phyloP scores from a whole-genome alignment of 208 protist species.

The Blastocrithidia nonstop region DNA sequence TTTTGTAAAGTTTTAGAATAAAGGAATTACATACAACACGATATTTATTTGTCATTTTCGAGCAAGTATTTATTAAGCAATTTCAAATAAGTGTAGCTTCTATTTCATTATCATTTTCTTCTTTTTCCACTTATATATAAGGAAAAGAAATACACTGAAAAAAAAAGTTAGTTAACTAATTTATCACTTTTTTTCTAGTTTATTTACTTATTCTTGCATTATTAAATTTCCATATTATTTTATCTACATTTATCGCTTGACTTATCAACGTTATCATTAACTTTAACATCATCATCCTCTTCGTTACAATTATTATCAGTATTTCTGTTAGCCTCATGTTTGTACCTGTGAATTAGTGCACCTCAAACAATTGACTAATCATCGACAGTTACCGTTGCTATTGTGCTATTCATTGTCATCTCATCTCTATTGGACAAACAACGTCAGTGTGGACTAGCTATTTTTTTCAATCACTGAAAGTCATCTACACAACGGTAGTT shows the following conservation, averaged over 20 bases:
- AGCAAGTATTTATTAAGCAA: constrained; percentile 2
- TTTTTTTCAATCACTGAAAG: constrained; percentile 80
- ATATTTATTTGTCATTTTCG: no score
- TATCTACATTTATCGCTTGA: neutral
- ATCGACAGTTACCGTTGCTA: no score
- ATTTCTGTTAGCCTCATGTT: neutral
- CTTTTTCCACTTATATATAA: neutral
- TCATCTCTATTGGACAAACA: no score
- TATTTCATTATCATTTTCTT: neutral
- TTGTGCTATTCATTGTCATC: no score
- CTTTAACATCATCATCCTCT: neutral
- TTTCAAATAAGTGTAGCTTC: neutral
- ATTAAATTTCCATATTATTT: neutral
- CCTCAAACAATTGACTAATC: no score
- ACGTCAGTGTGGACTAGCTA: constrained; percentile 63
- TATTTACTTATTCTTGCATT: neutral
- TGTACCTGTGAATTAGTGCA: neutral
- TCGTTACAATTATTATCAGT: neutral
- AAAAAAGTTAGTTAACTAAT: neutral
- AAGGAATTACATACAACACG: no score
- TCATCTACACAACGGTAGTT: constrained; percentile 64
- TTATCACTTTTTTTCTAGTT: no score
- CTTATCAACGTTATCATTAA: neutral
- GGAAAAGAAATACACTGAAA: constrained; percentile 1
- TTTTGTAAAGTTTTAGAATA: no score